These are phyloP conservation scores for Aristolochia californica DNA, from an alignment of 164 flowering plant genomes.

Conservation along the genomic window DNA sequence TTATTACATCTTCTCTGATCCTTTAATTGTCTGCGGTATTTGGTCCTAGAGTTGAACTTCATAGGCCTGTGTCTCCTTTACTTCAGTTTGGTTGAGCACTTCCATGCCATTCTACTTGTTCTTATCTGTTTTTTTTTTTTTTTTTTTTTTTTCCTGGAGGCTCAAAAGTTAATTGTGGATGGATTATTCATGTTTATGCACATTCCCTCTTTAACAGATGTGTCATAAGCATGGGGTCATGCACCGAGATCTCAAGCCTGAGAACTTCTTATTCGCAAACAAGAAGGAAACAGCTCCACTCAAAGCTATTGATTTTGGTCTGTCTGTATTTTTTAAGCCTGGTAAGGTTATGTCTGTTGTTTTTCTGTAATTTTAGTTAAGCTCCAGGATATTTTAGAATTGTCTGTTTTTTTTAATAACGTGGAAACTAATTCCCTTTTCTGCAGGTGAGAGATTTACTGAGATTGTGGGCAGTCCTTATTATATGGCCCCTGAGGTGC, in stretches of 20 bases:
- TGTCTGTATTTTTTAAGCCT: slow-evolving; percentile 81
- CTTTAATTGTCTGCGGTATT: no score
- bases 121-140: no score
- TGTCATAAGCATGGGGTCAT: slow-evolving; percentile 95
- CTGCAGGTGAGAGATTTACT: slow-evolving; percentile 56
- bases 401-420: not conserved
- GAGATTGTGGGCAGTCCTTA: slow-evolving; percentile 97
- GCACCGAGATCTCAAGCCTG: slow-evolving; percentile 94
- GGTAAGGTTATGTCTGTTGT: slow-evolving; percentile 27
- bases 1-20: no score
- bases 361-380: not conserved
- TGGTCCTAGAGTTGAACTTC: no score
- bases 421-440: slow-evolving; percentile 2
- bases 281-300: slow-evolving; percentile 74
- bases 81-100: no score
- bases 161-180: no score
- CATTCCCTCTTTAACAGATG: slow-evolving; percentile 35
- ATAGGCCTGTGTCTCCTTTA: no score
- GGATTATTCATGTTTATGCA: no score
- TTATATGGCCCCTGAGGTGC: slow-evolving; percentile 97
- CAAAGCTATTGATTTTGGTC: slow-evolving; percentile 87
- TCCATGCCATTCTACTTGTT: no score
- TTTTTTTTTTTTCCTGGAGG: no score
- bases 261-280: slow-evolving; percentile 82
- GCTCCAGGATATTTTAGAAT: not conserved